Evolutionary conservation across 2,329 filamentous ascomycete species (phyloP).

Genomic region (Paraphoma sp.): DNA sequence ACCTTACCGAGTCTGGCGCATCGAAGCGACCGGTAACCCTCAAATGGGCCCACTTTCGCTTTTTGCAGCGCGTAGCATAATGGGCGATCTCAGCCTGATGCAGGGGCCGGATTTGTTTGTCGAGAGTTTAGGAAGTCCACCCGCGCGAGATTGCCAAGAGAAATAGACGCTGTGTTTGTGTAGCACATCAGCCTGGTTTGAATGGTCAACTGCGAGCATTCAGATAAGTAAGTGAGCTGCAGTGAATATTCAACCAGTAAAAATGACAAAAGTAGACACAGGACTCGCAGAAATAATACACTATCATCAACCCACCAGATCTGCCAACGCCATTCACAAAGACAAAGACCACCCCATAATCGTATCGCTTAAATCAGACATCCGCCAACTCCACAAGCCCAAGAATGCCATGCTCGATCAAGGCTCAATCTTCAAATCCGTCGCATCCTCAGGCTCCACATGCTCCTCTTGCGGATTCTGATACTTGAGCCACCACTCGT

Average conservation of each 20-base stretch:
- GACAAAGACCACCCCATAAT: neutral
- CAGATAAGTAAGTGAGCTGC: no score
- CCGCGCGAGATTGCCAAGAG: no score
- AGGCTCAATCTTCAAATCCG: neutral
- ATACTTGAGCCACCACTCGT: neutral
- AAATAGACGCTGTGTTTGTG: no score
- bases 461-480: neutral
- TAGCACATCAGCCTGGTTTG: no score
- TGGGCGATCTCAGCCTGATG: constrained; percentile 11
- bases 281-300: no score
- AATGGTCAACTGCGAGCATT: no score
- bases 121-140: no score
- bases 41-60: constrained; percentile 10
- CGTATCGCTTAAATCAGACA: neutral
- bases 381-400: neutral
- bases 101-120: neutral
- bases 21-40: constrained; percentile 14
- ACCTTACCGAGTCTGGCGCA: constrained; percentile 25
- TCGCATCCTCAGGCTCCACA: neutral
- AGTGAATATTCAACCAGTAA: no score
- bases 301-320: neutral
- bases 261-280: no score
- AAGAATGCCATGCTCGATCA: neutral
- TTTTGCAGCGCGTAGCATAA: constrained; percentile 9
- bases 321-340: neutral